Conservation (phyloP, 2,329 filamentous ascomycete species). For the Botryotinia narcissicola region DNA sequence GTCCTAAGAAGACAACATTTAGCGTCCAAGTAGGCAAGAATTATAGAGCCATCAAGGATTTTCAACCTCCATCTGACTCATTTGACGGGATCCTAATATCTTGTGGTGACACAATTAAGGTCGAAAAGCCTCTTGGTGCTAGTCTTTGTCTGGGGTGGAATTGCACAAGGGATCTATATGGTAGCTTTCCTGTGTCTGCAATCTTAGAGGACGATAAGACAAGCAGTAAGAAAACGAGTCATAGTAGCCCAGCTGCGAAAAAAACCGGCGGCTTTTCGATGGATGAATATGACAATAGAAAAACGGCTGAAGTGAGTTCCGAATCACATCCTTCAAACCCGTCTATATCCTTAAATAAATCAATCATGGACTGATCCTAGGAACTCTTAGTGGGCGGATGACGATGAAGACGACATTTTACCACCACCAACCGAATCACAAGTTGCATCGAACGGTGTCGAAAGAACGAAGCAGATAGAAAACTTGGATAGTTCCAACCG, state of each 20-base stretch:
- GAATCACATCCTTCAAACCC: neutral
- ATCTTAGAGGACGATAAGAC: neutral
- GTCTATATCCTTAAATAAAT: too few relatives aligned
- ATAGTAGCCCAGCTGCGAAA: constrained; percentile 17
- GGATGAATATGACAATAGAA: neutral
- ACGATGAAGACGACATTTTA: neutral
- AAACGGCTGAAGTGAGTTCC: constrained; percentile 7
- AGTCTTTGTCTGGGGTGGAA: constrained; percentile 28
- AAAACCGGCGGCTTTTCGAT: neutral
- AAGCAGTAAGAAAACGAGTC: constrained; percentile 20
- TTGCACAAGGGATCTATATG: constrained; percentile 19
- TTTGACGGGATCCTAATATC: constrained; percentile 21
- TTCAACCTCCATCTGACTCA: neutral
- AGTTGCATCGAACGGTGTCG: neutral
- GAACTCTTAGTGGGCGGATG: neutral
- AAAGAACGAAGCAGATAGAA: neutral
- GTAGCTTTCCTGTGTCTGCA: constrained; percentile 17
- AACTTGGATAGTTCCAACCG: neutral
- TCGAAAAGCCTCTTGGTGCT: constrained; percentile 29
- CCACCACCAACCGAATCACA: neutral
- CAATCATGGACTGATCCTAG: neutral
- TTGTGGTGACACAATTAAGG: constrained; percentile 27
- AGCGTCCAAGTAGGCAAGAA: neutral
- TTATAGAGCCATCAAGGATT: constrained; percentile 14
- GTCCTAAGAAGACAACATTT: neutral